phyloP scores from a whole-genome alignment of 495 filamentous ascomycete species.

The Collariella sp. region DNA sequence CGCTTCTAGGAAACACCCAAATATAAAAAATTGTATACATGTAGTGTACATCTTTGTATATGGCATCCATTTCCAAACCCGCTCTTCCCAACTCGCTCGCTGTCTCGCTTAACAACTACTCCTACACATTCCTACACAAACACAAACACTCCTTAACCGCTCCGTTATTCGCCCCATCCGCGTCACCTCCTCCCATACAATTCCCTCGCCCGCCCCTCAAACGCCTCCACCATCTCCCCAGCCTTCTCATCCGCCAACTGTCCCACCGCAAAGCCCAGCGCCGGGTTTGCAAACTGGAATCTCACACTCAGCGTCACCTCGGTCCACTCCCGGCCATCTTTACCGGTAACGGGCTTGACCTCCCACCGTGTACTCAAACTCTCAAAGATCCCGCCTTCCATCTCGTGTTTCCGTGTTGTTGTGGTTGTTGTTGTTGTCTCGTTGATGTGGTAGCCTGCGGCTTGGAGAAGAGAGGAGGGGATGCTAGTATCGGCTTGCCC shows the following conservation, averaged over 20 bases:
- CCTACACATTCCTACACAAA: too few species aligned
- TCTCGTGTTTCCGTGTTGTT: slow-evolving; percentile 1
- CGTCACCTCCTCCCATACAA: slow-evolving; percentile 32
- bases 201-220: slow-evolving; percentile 68
- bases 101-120: neutral
- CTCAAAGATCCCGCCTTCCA: slow-evolving; percentile 53
- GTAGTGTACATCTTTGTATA: neutral
- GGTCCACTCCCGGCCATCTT: slow-evolving; percentile 44
- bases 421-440: neutral
- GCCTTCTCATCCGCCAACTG: slow-evolving; percentile 78
- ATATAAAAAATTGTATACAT: neutral
- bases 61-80: too few species aligned
- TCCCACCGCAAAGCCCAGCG: slow-evolving; percentile 70
- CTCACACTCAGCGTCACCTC: slow-evolving; percentile 66
- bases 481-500: slow-evolving; percentile 48
- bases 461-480: slow-evolving; percentile 24
- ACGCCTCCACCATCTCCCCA: slow-evolving; percentile 82
- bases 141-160: neutral
- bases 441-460: slow-evolving; percentile 24
- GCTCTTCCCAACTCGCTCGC: too few species aligned
- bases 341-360: slow-evolving; percentile 31
- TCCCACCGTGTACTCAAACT: slow-evolving; percentile 75
- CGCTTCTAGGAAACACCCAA: neutral
- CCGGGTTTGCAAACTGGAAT: slow-evolving; percentile 75
- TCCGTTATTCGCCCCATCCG: neutral